Evolutionary conservation across 1,139 yeast species (phyloP), one percentile per base, ranked within the genome.

Genomic region (Suhomyces coccinellae): DNA sequence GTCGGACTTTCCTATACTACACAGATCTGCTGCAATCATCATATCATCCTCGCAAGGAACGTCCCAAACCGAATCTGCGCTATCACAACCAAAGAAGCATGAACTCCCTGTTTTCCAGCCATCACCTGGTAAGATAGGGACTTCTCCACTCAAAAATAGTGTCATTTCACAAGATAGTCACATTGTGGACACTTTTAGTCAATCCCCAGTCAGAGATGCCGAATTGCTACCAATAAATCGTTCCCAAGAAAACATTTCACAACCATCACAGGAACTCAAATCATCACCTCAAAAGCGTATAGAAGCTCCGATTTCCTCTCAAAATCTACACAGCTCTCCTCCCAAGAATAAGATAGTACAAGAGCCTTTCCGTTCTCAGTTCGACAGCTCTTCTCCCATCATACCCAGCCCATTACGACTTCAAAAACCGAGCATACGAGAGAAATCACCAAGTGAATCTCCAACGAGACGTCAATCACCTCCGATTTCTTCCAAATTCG

Each of bases 401-500:
- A 34, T 42, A 17, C 43, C 47, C 11, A 22, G 16, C 20, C 33
- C 41, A 6, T 33, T 36, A 22, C 24, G 14, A 14, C 15, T 17
- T 20, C 39, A 17, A 20, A 17, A 20, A 20, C 5, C 24, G 8
- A 20, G 7, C 2, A 6, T 5, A 20, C 24, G 24, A 20, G 24
- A 20, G 2, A 4, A 7, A 4, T 5, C 17, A 4, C 20, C 27
- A 3, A 6, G 11, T 14, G 38, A 28, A 34, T 40, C 43, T 14
- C 43, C 43, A 3, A 20, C 30, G 4, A 35, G 20, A 27, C 14
- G 33, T 10, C 45, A 29, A 38, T 45, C 45, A 2, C 48, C 45
- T 8, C 24, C 24, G 2, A 36, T 41, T 41, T 40, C 48, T 1
- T 37, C 48, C n/a, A 36, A 35, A 17, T 38, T 44, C 6, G 55